Evolutionary conservation across 1,139 yeast species (phyloP), one percentile per base, ranked within the genome.

Genomic region (Casaregolazyma lundiana): DNA sequence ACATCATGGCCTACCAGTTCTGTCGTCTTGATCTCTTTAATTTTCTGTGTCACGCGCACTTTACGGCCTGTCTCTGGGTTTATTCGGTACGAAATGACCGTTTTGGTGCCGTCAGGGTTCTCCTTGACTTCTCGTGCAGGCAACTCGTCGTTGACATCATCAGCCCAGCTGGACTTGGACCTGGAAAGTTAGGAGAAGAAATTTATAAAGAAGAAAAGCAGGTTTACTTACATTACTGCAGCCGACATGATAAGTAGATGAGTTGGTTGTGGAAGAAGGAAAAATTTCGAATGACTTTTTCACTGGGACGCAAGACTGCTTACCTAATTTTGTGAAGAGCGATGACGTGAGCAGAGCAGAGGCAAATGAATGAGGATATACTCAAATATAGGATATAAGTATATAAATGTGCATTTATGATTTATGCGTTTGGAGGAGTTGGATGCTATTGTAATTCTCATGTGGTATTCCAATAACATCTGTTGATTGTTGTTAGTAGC

Each of bases 81-180:
- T 42, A 62, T 48, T 62, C 85, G 78, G 72, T 77, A 90, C 45
- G 90, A 80, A 50, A 89, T 78, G 46, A 90, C 82, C 15, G 96
- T 87, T 67, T 86, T 88, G 53, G 97, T 85, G 46, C 96, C 96
- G 63, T 89, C 97, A 41, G 80, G 73, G 66, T 88, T 87, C 47
- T 77, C 78, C 49, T 81, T 84, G 60, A 86, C 76, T 63, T 80
- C 84, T 46, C 94, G 83, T 36, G 60, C 57, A 29, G 59, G 61
- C 34, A 56, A 56, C 37, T 57, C 63, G 48, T 42, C 45, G 26
- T 29, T 24, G n/a, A n/a, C n/a, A 16, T 42, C 45, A 26, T 40
- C 43, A 22, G 43, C 43, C 43, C 43, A 40, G 20, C 37, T 30
- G 34, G 43, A 30, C 26, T 40, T 40, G 37, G 41, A 30, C 7